Conservation (phyloP, 129 eudicot genomes). For the Centella asiatica region DNA sequence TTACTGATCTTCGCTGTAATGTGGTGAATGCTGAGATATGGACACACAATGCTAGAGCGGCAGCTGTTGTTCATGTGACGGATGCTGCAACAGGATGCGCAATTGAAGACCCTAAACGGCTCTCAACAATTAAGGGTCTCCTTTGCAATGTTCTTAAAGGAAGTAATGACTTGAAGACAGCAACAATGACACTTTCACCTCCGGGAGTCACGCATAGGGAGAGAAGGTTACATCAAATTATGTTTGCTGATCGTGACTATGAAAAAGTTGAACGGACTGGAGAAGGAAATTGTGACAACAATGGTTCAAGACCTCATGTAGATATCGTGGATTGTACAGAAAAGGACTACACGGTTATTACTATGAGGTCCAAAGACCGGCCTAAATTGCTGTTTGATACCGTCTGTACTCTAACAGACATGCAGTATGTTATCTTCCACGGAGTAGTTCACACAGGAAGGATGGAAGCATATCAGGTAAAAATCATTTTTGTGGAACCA, state of each 20-base stretch:
- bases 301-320: conserved; percentile 38
- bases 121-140: conserved; percentile 47
- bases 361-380: conserved; percentile 75
- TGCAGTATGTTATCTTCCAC: conserved; percentile 92
- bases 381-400: conserved; percentile 86
- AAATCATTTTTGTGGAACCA: neutral
- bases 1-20: conserved; percentile 67
- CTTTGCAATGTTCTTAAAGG: conserved; percentile 77
- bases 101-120: conserved; percentile 71
- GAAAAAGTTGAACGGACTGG: conserved; percentile 38
- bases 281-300: conserved; percentile 20
- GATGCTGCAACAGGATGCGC: conserved; percentile 55
- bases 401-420: conserved; percentile 80
- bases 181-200: conserved; percentile 67
- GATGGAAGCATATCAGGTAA: conserved; percentile 87
- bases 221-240: conserved; percentile 90
- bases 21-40: conserved; percentile 95
- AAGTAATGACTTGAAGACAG: conserved; percentile 53
- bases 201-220: conserved; percentile 68
- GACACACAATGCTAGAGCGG: conserved; percentile 94
- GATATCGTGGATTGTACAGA: conserved; percentile 59
- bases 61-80: conserved; percentile 85
- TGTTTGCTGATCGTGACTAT: conserved; percentile 88
- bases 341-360: conserved; percentile 75
- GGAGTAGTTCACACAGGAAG: conserved; percentile 83